Evolutionary conservation across 176 grass and related monocot species (phyloP).

Genomic region (Aegilops speltoides): DNA sequence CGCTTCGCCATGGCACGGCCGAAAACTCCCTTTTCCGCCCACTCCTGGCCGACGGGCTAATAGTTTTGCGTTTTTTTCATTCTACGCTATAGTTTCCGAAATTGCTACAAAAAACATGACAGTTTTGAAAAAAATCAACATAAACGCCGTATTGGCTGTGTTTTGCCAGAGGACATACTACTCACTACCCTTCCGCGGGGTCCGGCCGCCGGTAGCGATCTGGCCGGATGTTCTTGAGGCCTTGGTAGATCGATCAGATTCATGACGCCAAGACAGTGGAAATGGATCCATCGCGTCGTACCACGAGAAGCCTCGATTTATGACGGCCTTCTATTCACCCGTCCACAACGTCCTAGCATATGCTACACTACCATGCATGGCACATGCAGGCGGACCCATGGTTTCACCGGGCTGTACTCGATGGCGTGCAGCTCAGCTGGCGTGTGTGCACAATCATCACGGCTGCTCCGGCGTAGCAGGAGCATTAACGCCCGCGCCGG

Average conservation of each 20-base stretch:
- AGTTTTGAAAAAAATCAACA: too few relatives aligned
- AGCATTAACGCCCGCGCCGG: neutral
- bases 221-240: neutral
- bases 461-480: neutral
- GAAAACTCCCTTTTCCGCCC: too few relatives aligned
- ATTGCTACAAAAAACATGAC: too few relatives aligned
- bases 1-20: too few relatives aligned
- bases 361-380: too few relatives aligned
- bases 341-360: too few relatives aligned
- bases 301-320: neutral
- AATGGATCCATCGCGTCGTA: neutral
- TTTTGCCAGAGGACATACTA: neutral
- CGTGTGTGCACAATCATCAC: neutral
- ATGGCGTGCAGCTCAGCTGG: neutral
- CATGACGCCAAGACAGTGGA: neutral
- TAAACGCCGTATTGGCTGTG: neutral
- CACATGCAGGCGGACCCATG: too few relatives aligned
- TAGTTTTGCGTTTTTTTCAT: too few relatives aligned
- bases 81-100: too few relatives aligned
- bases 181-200: neutral
- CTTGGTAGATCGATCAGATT: neutral
- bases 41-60: too few relatives aligned
- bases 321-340: neutral
- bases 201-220: too few relatives aligned
- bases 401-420: neutral